phyloP scores from a whole-genome alignment of 73 alveolate genomes.

The Durusdinium trenchii region DNA sequence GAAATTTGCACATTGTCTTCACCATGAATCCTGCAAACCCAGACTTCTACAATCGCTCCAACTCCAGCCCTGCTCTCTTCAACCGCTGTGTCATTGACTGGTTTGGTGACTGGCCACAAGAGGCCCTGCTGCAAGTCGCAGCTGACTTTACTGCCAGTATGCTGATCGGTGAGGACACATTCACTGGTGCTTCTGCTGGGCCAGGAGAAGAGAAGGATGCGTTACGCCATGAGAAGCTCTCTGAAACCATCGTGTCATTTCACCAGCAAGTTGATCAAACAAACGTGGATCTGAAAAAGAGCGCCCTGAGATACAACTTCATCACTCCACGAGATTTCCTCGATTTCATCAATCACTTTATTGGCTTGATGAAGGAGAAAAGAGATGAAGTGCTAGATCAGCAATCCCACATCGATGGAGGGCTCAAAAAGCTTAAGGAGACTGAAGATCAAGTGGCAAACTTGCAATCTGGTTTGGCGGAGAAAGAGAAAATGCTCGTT shows the following conservation, averaged over 20 bases:
- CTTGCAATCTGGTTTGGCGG: conserved; percentile 98
- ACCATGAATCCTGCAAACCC: conserved; percentile 99
- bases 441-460: conserved; percentile 97
- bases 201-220: conserved; percentile 88
- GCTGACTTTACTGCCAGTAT: conserved; percentile 89
- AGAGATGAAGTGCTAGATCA: conserved; percentile 94
- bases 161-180: conserved; percentile 85
- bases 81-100: conserved; percentile 99
- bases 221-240: conserved; percentile 78
- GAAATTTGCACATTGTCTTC: conserved; percentile 99
- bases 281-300: conserved; percentile 97
- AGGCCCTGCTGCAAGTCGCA: conserved; percentile 96
- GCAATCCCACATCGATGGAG: conserved; percentile 90
- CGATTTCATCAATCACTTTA: conserved; percentile 99
- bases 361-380: conserved; percentile 97
- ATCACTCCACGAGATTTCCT: conserved; percentile 99
- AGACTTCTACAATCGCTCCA: conserved; percentile 99
- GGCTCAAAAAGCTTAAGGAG: conserved; percentile 98
- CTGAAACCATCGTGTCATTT: conserved; percentile 83
- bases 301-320: conserved; percentile 99
- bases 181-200: conserved; percentile 64
- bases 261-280: conserved; percentile 97
- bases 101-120: conserved; percentile 99
- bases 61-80: conserved; percentile 99
- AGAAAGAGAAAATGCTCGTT: conserved; percentile 98